Base-by-base conservation (phyloP, 106 monocot genomes). In the Amphibolis antarctica region DNA sequence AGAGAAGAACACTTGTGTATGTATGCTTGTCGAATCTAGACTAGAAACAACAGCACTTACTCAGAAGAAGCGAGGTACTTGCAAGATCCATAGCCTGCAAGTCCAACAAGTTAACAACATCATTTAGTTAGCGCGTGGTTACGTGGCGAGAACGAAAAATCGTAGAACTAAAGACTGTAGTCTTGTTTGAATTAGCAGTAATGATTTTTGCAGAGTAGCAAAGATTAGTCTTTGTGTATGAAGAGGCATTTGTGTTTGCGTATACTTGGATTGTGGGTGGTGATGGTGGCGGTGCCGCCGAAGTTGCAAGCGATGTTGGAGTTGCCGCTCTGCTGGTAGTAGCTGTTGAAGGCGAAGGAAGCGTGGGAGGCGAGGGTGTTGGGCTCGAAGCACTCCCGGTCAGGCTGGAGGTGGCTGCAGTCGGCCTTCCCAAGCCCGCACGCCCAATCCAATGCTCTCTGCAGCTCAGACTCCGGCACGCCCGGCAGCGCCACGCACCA, bases 281-380 rank as follows among this genome's bases (percentile, higher is more conserved):
- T 80, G 72, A 90, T 52, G 28, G 68, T 42, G 1, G 82, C 89
- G 10, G 84, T 70, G 59, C 96, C 96, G 28, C 96, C 96, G 68
- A 96, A 96, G 72, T 84, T 80, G 68, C 96, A 96, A 10, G 90
- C 96, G 17, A 96, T 76, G 69, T 90, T 90, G 53, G 79, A 80
- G 76, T 96, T 89, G 53, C 96, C 96, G 53, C 85, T 96, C 81
- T 90, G 84, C 83, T 96, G 96, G 67, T 96, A 96, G 75, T 86
- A 96, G 71, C 63, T 86, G 58, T 96, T 96, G 84, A 96, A 96
- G 50, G 80, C 96, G 65, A 59, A 96, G 62, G 96, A 96, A 25
- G 96, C 96, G 28, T 96, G 96, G 1, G 86, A 77, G 15, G 78
- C 71, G 44, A 96, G 64, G 0, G 75, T 82, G 75, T 86, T 68